A percentile compares a stretch with the other conserved stretches of the same genome.
These are phyloP conservation scores for Eucalyptus victrix DNA, from an alignment of 345 rosid species.

Conservation along the genomic window DNA sequence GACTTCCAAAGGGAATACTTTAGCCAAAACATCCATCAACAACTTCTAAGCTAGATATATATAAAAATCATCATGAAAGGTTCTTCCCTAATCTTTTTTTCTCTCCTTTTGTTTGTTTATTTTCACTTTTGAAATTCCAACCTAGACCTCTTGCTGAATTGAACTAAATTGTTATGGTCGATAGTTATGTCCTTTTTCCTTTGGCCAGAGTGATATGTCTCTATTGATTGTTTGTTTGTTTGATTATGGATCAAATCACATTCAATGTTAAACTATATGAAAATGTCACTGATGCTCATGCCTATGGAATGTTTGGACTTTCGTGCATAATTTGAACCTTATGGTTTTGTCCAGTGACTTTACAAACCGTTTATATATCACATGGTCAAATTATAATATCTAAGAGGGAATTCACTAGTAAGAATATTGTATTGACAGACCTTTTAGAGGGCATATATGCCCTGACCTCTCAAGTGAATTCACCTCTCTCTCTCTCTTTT, in stretches of 20 bases:
- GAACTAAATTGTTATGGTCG: not conserved
- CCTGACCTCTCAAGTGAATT: not conserved
- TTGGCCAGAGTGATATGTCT: not conserved
- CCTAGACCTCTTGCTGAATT: rapidly evolving
- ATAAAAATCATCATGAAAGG: not conserved
- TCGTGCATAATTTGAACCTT: not conserved
- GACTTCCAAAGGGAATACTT: rapidly evolving
- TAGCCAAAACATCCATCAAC: not conserved
- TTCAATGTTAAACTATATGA: rapidly evolving
- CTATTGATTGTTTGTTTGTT: not conserved
- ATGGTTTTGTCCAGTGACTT: not conserved
- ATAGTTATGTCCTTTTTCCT: not conserved
- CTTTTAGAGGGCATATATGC: not conserved
- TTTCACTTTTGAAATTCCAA: not conserved
- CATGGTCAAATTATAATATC: not conserved
- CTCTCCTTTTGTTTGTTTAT: not conserved
- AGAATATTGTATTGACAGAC: not conserved
- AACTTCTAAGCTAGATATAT: not conserved
- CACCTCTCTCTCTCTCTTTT: not conserved
- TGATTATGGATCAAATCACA: not conserved
- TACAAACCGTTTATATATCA: not conserved
- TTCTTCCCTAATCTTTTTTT: not conserved
- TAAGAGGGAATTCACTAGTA: not conserved
- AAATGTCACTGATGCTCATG: rapidly evolving
- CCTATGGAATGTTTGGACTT: rapidly evolving